Evolutionary conservation across 345 rosid species (phyloP).

Genomic region (Euphorbia pulcherrima): DNA sequence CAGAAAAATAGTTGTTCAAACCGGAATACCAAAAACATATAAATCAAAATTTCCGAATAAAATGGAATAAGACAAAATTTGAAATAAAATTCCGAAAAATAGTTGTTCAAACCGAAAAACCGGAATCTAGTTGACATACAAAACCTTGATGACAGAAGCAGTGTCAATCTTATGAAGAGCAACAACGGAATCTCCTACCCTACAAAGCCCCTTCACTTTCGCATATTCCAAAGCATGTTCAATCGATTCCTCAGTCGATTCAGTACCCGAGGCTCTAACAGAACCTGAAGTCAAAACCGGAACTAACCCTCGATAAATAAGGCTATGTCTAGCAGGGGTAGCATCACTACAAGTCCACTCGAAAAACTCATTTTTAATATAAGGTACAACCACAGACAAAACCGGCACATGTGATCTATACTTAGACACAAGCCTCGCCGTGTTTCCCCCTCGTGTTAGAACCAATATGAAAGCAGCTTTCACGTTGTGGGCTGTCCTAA

Average conservation of each 20-base stretch:
- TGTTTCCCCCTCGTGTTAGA: conserved; percentile 33
- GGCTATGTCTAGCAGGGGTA: conserved; percentile 38
- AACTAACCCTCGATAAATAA: conserved; percentile 27
- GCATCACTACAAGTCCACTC: conserved; percentile 35
- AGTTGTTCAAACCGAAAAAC: no score
- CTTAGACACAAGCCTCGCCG: conserved; percentile 37
- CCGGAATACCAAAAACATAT: not conserved
- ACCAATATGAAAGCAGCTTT: conserved; percentile 34
- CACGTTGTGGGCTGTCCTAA: conserved; percentile 28
- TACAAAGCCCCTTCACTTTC: conserved; percentile 29
- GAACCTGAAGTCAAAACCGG: conserved; percentile 27
- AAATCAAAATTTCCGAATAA: no score
- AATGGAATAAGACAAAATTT: not conserved
- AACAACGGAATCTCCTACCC: conserved; percentile 33
- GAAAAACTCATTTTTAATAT: conserved; percentile 22
- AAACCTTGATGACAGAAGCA: conserved; percentile 31
- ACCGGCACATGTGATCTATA: conserved; percentile 32
- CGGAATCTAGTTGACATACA: conserved; percentile 1
- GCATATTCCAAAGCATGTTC: conserved; percentile 22
- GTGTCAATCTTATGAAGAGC: conserved; percentile 28
- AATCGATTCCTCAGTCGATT: conserved; percentile 26
- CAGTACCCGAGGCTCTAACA: conserved; percentile 15
- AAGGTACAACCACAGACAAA: conserved; percentile 35
- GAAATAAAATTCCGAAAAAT: no score
- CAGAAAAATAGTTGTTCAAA: no score